Evolutionary conservation across 2,329 filamentous ascomycete genomes (phyloP).

Genomic region (Bipolaris cookei): DNA sequence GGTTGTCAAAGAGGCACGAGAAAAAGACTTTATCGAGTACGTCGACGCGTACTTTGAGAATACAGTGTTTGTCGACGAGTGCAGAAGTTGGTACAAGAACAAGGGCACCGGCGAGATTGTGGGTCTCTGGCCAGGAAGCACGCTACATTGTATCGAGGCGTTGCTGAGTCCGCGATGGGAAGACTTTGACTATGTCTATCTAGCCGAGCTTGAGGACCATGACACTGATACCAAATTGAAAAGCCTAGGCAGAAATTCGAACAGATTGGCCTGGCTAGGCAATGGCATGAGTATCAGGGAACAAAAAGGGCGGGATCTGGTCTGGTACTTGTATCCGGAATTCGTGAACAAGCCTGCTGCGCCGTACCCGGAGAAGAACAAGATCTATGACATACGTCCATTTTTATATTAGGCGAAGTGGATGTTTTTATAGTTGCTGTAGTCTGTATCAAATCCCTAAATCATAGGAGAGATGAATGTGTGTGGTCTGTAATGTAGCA

Average conservation of each 20-base stretch:
- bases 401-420: constrained; percentile 43
- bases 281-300: constrained; percentile 41
- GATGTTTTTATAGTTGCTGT: background rate
- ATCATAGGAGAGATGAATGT: background rate
- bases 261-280: constrained; percentile 42
- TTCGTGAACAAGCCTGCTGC: constrained; percentile 48
- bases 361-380: constrained; percentile 50
- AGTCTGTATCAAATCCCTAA: background rate
- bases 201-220: constrained; percentile 22
- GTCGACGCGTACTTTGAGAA: constrained; percentile 43
- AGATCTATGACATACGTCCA: constrained; percentile 41
- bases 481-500: background rate
- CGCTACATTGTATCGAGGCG: constrained; percentile 42
- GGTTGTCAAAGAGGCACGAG: constrained; percentile 35
- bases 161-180: constrained; percentile 46
- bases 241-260: constrained; percentile 29
- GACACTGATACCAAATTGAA: constrained; percentile 11
- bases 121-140: constrained; percentile 46
- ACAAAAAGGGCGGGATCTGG: constrained; percentile 46
- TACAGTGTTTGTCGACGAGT: constrained; percentile 45
- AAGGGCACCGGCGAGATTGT: constrained; percentile 33
- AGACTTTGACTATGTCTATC: constrained; percentile 43
- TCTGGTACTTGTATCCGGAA: constrained; percentile 52
- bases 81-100: constrained; percentile 47
- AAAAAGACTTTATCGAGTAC: constrained; percentile 40